Evolutionary conservation across 2,329 filamentous ascomycete species (phyloP).

Genomic region (Xylaria polymorpha): DNA sequence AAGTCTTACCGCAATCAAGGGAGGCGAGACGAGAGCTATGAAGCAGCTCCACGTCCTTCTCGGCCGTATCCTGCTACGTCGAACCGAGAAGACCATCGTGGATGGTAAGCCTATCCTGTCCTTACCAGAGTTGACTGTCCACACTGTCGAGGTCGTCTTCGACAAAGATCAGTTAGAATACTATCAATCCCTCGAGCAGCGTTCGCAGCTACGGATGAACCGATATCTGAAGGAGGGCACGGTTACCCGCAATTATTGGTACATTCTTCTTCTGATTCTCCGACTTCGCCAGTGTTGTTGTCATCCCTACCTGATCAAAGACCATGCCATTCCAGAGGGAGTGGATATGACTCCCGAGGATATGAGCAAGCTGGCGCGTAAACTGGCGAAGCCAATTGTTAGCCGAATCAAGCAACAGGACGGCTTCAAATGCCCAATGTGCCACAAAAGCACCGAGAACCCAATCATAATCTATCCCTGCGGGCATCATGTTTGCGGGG

Average conservation of each 20-base stretch:
- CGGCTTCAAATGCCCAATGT: conserved; percentile 45
- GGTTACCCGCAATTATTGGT: conserved; percentile 79
- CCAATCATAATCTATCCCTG: conserved; percentile 49
- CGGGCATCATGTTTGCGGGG: conserved; percentile 47
- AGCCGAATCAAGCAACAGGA: conserved; percentile 37
- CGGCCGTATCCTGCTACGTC: conserved; percentile 83
- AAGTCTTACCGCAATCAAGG: conserved; percentile 59
- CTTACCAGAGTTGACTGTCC: conserved; percentile 73
- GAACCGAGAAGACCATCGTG: conserved; percentile 82
- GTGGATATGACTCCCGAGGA: conserved; percentile 43
- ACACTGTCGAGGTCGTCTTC: conserved; percentile 72
- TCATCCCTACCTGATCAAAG: conserved; percentile 77
- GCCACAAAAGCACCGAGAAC: conserved; percentile 37
- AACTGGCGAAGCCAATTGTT: conserved; percentile 37
- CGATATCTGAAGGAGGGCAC: conserved; percentile 43
- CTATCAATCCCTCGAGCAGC: conserved; percentile 67
- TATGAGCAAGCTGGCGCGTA: conserved; percentile 46
- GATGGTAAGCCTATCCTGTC: conserved; percentile 82
- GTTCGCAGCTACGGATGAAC: conserved; percentile 45
- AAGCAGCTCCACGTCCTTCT: conserved; percentile 77
- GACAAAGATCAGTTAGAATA: conserved; percentile 72
- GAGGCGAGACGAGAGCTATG: conserved; percentile 69
- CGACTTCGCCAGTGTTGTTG: conserved; percentile 85
- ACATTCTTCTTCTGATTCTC: conserved; percentile 81
- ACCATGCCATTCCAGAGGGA: conserved; percentile 48